Evolutionary conservation across 768 basidiomycete species (phyloP), one percentile per base, ranked within the genome.

Genomic region (Tylopilus sp.): DNA sequence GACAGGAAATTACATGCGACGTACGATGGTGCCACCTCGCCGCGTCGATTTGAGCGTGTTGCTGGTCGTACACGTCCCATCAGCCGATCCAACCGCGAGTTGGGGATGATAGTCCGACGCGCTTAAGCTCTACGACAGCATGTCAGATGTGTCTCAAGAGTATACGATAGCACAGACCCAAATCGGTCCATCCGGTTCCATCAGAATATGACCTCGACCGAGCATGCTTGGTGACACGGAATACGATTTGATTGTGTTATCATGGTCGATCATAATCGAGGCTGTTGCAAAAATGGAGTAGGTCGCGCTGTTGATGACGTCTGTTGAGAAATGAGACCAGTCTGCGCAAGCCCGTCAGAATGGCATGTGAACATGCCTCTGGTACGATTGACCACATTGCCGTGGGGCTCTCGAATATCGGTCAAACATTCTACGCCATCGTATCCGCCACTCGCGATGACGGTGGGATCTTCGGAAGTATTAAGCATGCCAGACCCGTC

Each of bases 51-150:
- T 74, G 28, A 90, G 71, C 40, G 78, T 74, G 60, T 91, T 91
- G 7, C 85, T 89, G 3, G 87, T 92, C 38, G 77, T 73, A 56
- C 85, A 86, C 0, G 83, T 74, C 1, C 95, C 95, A 69, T 98
- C 95, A 1, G 90, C 82, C 6, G 87, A 83, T 6, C 86, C 89
- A 13, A 86, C 79, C 0, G 87, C 88, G 4, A 95, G 69, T 64
- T 93, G 90, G 6, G 92, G 85, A 60, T 98, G 95, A 61, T 85
- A 87, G 41, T 95, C 88, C 0, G 94, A 95, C 1, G 83, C 75
- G 49, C 77, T 73, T 23, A 94, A 67, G 49, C 77, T 80, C 94
- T 95, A 60, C 13, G 17, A 15, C 15, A 3, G 44, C 3, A 23
- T 7, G 39, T 52, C 42, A 41, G n/a, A 25, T 11, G 1, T 6